Evolutionary conservation across 805 yeast genomes (phyloP).

Genomic region (Sungouiella thailandica): DNA sequence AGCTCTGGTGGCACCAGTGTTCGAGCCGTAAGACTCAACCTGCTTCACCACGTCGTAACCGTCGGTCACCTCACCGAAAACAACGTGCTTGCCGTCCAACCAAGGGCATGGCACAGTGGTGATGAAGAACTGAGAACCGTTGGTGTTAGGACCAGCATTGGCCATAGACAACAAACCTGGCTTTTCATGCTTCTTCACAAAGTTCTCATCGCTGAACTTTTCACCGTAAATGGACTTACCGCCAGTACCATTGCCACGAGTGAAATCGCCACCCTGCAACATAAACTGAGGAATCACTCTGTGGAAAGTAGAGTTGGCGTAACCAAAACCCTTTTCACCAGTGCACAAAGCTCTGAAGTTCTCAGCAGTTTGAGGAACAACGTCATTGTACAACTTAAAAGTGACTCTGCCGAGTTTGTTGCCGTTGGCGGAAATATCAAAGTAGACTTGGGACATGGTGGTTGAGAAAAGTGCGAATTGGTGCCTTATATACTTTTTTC

Average conservation of each 20-base stretch:
- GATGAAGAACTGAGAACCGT: slow-evolving; percentile 96
- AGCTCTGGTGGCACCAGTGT: slow-evolving; percentile 61
- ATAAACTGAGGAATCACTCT: slow-evolving; percentile 94
- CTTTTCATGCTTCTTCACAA: slow-evolving; percentile 67
- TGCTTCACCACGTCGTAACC: slow-evolving; percentile 84
- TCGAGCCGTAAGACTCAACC: slow-evolving; percentile 71
- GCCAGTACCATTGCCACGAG: slow-evolving; percentile 83
- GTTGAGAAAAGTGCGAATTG: not conserved
- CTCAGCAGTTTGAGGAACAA: slow-evolving; percentile 92
- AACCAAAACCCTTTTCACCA: slow-evolving; percentile 93
- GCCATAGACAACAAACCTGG: slow-evolving; percentile 95
- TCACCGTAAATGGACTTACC: slow-evolving; percentile 86
- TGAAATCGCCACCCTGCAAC: slow-evolving; percentile 86
- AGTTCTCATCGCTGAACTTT: slow-evolving; percentile 87
- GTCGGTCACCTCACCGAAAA: slow-evolving; percentile 85
- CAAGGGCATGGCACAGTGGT: slow-evolving; percentile 84
- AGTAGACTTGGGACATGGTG: slow-evolving; percentile 66
- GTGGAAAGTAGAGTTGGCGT: slow-evolving; percentile 86
- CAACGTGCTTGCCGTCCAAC: slow-evolving; percentile 94
- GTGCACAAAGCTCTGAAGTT: slow-evolving; percentile 93
- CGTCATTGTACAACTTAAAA: slow-evolving; percentile 85
- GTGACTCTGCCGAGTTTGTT: slow-evolving; percentile 67
- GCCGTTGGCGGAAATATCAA: slow-evolving; percentile 79
- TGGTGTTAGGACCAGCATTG: slow-evolving; percentile 97
- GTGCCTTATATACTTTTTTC: not conserved